Conservation (phyloP, 1,139 yeast species). For the Saccharomycopsis hybrid region DNA sequence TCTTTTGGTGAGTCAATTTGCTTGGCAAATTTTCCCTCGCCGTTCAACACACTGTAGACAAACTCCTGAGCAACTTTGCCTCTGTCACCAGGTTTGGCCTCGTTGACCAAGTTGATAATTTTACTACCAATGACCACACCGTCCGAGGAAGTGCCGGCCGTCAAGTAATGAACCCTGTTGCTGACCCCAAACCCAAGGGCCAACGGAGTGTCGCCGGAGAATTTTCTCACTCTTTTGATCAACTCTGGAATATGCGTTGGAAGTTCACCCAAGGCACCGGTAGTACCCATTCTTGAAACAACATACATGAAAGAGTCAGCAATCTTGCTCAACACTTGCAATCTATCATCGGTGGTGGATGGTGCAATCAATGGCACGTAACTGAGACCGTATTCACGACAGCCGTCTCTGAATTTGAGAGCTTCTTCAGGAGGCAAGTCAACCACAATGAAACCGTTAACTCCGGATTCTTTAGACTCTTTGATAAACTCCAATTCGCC, state of each 20-base stretch:
- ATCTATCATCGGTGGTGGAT: slow-evolving; percentile 85
- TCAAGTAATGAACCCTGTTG: slow-evolving; percentile 80
- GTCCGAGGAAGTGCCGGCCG: slow-evolving; percentile 75
- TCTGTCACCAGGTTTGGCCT: slow-evolving; percentile 53
- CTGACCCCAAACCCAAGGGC: slow-evolving; percentile 98
- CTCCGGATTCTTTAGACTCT: slow-evolving; percentile 83
- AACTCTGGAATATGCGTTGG: slow-evolving; percentile 60
- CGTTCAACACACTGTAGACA: slow-evolving; percentile 64
- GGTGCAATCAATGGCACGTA: slow-evolving; percentile 96
- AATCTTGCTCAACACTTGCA: slow-evolving; percentile 67
- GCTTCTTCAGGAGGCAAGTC: slow-evolving; percentile 99
- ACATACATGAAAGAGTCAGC: slow-evolving; percentile 96
- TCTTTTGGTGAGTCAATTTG: slow-evolving; percentile 24
- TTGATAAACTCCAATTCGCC: slow-evolving; percentile 80
- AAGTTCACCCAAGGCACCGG: slow-evolving; percentile 75
- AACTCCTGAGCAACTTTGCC: slow-evolving; percentile 59
- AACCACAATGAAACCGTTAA: slow-evolving; percentile 88
- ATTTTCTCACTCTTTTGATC: slow-evolving; percentile 66
- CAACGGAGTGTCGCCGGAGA: slow-evolving; percentile 71
- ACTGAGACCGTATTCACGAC: slow-evolving; percentile 64
- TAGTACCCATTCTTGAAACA: slow-evolving; percentile 95
- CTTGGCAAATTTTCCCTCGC: slow-evolving; percentile 36
- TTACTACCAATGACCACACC: slow-evolving; percentile 96
- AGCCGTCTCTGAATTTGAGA: slow-evolving; percentile 67
- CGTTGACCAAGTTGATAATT: slow-evolving; percentile 63